Percentiles rank a stretch among this genome's conserved stretches.
Conservation (phyloP, 169 alveolate genomes). For the Neospora caninum region DNA sequence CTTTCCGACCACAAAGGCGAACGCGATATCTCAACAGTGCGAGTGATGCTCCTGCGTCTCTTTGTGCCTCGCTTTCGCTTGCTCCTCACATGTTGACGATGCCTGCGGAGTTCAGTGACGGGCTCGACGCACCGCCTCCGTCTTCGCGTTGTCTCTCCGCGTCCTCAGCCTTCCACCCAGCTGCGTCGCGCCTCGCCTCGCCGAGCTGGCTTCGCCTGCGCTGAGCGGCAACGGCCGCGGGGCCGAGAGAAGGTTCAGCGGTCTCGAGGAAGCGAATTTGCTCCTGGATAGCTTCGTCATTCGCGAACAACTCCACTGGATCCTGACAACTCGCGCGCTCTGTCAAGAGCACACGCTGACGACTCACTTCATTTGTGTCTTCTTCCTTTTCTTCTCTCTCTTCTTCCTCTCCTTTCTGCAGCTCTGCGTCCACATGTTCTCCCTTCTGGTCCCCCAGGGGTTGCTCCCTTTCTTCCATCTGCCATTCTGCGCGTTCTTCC, state of each 20-base stretch:
- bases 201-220: neutral
- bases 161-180: no score
- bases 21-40: no score
- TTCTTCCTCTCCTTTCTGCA: neutral
- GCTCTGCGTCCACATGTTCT: no score
- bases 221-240: neutral
- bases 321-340: no score
- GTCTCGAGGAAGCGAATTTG: neutral
- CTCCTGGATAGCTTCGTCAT: neutral
- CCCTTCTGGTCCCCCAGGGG: no score
- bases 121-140: neutral
- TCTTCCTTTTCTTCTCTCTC: neutral
- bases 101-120: neutral
- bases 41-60: no score
- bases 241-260: neutral
- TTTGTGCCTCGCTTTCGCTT: neutral
- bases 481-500: no score
- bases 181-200: no score
- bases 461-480: no score
- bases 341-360: no score
- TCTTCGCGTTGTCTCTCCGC: neutral
- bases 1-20: no score
- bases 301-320: no score
- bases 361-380: neutral
- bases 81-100: neutral